A percentile compares a stretch with the other conserved stretches of the same genome.
Conservation (phyloP, 176 grass and related monocot genomes). For the Dactylis glomerata region DNA sequence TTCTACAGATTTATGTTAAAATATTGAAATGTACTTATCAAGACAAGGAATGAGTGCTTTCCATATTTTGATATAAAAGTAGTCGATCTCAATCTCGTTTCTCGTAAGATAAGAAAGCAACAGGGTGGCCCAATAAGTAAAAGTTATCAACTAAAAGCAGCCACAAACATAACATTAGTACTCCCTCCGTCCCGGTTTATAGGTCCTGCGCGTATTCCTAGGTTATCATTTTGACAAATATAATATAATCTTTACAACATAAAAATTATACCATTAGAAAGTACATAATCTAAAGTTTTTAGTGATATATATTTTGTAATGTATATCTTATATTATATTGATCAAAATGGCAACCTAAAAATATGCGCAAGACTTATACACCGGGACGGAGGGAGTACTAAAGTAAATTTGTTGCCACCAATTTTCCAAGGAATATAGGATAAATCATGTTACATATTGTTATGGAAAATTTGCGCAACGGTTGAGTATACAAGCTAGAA, state of each 20-base stretch:
- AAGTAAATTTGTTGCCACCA: constrained; percentile 30
- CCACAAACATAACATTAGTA: neutral
- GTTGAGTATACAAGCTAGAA: constrained; percentile 21
- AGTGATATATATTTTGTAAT: no score
- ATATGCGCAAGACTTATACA: no score
- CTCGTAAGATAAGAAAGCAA: constrained; percentile 30
- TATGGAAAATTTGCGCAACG: neutral
- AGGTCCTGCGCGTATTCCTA: no score
- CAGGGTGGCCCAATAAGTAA: constrained; percentile 1
- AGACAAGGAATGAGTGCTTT: constrained; percentile 6
- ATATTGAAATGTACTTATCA: neutral
- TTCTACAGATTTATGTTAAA: constrained; percentile 6
- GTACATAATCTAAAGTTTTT: no score
- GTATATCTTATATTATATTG: no score
- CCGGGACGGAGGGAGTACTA: no score
- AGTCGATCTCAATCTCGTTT: constrained; percentile 1
- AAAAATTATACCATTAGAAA: no score
- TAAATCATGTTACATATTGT: constrained; percentile 2
- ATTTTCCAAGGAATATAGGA: neutral
- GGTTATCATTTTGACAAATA: no score
- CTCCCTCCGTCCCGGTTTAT: no score
- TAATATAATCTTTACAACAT: no score
- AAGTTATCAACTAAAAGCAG: constrained; percentile 8
- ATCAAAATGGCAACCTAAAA: no score
- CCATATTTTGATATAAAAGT: constrained; percentile 19